Evolutionary conservation across 2,329 filamentous ascomycete genomes (phyloP).

Genomic region (Ceratocystis harringtonii): DNA sequence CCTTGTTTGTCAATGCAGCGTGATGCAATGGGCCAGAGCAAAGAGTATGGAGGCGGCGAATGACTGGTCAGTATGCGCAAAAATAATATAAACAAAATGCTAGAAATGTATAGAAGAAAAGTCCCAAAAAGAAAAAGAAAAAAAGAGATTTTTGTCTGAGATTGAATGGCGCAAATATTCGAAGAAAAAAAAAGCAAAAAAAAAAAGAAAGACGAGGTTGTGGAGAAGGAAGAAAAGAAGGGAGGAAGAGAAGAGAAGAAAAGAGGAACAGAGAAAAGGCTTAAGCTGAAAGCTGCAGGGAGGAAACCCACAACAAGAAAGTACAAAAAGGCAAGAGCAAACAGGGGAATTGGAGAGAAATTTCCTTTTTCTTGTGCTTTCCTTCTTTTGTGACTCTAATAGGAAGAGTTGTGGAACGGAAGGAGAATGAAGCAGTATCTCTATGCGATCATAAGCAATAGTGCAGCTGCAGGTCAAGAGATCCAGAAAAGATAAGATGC

Average conservation of each 20-base stretch:
- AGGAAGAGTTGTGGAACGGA: not conserved
- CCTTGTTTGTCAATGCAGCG: constrained; percentile 16
- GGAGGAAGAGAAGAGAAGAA: not conserved
- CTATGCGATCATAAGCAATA: no score
- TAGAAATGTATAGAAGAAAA: not conserved
- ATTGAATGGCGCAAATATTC: not conserved
- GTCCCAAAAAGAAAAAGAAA: not conserved
- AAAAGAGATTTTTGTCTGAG: not conserved
- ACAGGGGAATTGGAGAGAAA: constrained; percentile 1
- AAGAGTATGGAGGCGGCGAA: not conserved
- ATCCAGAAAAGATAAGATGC: not conserved
- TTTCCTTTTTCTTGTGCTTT: not conserved
- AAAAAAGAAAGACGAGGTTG: not conserved
- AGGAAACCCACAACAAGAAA: not conserved
- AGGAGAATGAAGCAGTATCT: not conserved
- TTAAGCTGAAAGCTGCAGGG: not conserved
- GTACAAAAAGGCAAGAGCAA: constrained; percentile 1
- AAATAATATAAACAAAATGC: not conserved
- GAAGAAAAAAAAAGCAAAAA: not conserved
- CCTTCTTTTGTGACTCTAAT: not conserved
- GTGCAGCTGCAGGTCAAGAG: not conserved
- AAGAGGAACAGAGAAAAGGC: not conserved
- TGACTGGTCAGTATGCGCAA: not conserved
- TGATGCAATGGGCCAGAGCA: constrained; percentile 12
- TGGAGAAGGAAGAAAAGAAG: not conserved